phyloP scores from a whole-genome alignment of 2,329 filamentous ascomycete species.

The Trichoderma atroviride region DNA sequence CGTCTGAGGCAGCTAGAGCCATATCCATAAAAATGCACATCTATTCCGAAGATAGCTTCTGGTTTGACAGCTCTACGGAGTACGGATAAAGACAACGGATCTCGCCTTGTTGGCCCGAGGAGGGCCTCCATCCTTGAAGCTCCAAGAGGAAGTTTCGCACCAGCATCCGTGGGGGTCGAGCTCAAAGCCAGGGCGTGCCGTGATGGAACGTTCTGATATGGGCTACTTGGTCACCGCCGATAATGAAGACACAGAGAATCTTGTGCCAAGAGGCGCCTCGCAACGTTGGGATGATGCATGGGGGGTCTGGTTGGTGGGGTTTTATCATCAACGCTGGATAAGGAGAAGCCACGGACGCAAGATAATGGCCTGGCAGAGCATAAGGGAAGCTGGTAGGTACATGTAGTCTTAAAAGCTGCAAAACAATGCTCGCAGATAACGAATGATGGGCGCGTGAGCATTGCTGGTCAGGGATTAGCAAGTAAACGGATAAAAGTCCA shows the following conservation, averaged over 20 bases:
- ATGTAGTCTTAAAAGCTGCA: neutral
- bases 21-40: neutral
- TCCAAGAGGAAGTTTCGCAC: neutral
- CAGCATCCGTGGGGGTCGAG: conserved; percentile 15
- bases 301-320: conserved; percentile 21
- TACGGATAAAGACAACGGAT: neutral
- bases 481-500: neutral
- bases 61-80: neutral
- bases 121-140: neutral
- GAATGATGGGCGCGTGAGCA: conserved; percentile 11
- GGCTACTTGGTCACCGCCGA: neutral
- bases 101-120: conserved; percentile 9
- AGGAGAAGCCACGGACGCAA: neutral
- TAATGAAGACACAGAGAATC: neutral
- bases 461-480: neutral
- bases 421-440: conserved; percentile 3
- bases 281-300: conserved; percentile 26
- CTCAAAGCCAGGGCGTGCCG: neutral
- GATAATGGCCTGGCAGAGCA: neutral
- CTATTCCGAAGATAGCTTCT: neutral
- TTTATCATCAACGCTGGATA: neutral
- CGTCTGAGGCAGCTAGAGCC: neutral
- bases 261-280: conserved; percentile 2
- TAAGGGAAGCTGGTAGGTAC: neutral
- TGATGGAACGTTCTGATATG: conserved; percentile 26